Evolutionary conservation across 192 early-diverging fungal species (phyloP).

Genomic region (Spizellomyces punctatus): DNA sequence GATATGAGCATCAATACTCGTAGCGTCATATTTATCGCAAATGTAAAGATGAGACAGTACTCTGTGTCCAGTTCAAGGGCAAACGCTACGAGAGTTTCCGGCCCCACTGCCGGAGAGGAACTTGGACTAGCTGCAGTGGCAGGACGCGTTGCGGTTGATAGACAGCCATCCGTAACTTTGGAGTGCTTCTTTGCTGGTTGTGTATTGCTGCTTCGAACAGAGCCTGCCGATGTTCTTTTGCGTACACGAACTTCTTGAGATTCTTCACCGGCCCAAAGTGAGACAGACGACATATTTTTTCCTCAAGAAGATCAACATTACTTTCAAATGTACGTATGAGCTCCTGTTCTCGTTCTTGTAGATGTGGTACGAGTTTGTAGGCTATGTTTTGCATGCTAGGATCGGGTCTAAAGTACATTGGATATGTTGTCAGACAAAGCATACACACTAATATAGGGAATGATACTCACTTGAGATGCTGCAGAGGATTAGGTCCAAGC

Average conservation of each 20-base stretch:
- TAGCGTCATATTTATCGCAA: too few species aligned
- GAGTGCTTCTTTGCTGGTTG: too few species aligned
- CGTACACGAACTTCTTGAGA: too few species aligned
- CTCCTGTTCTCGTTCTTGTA: slow-evolving; percentile 3
- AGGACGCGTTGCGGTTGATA: too few species aligned
- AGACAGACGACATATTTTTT: too few species aligned
- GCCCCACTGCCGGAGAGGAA: not conserved
- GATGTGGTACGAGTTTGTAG: slow-evolving; percentile 5
- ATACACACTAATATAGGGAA: too few species aligned
- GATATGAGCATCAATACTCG: too few species aligned
- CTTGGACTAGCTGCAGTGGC: too few species aligned
- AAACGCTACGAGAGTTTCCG: not conserved
- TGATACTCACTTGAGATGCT: slow-evolving; percentile 1
- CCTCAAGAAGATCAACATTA: not conserved
- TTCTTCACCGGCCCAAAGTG: too few species aligned
- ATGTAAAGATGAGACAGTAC: not conserved
- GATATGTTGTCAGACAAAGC: not conserved
- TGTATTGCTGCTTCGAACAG: too few species aligned
- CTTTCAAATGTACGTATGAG: not conserved
- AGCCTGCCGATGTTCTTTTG: too few species aligned
- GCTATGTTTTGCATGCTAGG: slow-evolving; percentile 12
- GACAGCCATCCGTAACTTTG: too few species aligned
- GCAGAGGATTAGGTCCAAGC: slow-evolving; percentile 9
- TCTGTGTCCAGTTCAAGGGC: not conserved
- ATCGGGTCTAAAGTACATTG: slow-evolving; percentile 2